Evolutionary conservation across 371 early-diverging fungal species (phyloP), one percentile per base, ranked within the genome.

Genomic region (Mucor mucedo): DNA sequence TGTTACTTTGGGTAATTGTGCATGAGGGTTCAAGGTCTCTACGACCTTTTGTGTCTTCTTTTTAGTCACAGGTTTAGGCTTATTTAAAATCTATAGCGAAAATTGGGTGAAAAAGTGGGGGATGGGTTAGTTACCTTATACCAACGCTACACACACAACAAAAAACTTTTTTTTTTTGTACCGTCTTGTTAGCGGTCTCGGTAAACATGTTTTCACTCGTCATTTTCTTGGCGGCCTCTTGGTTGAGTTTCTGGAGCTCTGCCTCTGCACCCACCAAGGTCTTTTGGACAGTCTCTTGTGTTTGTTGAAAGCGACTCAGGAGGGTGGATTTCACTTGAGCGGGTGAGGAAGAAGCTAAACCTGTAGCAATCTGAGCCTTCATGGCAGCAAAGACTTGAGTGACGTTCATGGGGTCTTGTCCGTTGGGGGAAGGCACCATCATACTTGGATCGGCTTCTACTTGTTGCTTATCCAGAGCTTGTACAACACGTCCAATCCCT

Each of bases 151-250:
- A 47, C 44, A 44, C 5, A 44, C 44, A 44, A n/a, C n/a, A n/a
- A n/a, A n/a, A n/a, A 9, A 6, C 48, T 35, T 35, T 41, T 13
- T 28, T 7, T 0, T 54, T 75, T 68, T 76, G n/a, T n/a, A 90
- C 89, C 14, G 92, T 92, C 58, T 89, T 88, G 68, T 84, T 84
- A 60, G 91, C 89, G 7, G 92, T 92, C 35, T 85, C 88, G 16
- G 87, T 83, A 28, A 84, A 81, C 62, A 95, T 84, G 38, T 93
- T 89, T 63, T 95, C 95, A 4, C 86, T 84, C 2, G 93, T 90
- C 38, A 95, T 52, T 62, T 93, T 93, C 69, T 83, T 86, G 49
- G 74, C 77, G 52, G 86, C 86, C 53, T 93, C 91, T 50, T 71
- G 81, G 56, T 87, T 77, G 49, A 89, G 75, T 52, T 84, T 82